These are phyloP conservation scores for Tricladium varicosporioides DNA, from an alignment of 2,329 filamentous ascomycete species.

Conservation along the genomic window DNA sequence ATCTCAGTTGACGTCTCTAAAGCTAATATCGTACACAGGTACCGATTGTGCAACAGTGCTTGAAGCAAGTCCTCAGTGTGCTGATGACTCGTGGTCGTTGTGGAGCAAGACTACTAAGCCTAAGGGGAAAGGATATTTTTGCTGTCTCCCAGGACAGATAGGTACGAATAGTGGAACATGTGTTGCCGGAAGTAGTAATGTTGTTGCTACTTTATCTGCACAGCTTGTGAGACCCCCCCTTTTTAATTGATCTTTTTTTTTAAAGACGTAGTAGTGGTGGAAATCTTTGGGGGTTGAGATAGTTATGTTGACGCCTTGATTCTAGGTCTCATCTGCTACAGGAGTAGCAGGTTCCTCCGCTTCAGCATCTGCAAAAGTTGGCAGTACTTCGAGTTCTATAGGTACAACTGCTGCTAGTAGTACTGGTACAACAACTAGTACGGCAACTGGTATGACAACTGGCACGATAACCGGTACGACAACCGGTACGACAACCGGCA, in stretches of 20 bases:
- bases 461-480: not conserved
- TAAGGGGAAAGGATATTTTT: constrained; percentile 9
- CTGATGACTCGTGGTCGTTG: constrained; percentile 9
- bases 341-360: constrained; percentile 1
- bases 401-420: not conserved
- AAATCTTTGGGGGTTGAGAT: not conserved
- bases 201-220: constrained; percentile 8
- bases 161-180: constrained; percentile 10
- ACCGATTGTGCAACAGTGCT: not conserved
- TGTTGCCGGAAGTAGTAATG: constrained; percentile 5
- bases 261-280: not conserved
- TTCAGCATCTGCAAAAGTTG: not conserved
- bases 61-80: constrained; percentile 6
- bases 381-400: not conserved
- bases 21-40: not conserved
- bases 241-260: too few relatives aligned
- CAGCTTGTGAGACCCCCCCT: not conserved
- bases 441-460: not conserved
- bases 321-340: not conserved
- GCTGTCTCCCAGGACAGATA: constrained; percentile 12
- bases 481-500: not conserved
- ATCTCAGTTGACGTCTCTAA: not conserved
- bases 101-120: constrained; percentile 2
- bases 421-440: not conserved
- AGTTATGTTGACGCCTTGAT: not conserved